These are phyloP conservation scores for Pythium aphanidermatum DNA, from an alignment of 352 stramenopile species.

Conservation along the genomic window DNA sequence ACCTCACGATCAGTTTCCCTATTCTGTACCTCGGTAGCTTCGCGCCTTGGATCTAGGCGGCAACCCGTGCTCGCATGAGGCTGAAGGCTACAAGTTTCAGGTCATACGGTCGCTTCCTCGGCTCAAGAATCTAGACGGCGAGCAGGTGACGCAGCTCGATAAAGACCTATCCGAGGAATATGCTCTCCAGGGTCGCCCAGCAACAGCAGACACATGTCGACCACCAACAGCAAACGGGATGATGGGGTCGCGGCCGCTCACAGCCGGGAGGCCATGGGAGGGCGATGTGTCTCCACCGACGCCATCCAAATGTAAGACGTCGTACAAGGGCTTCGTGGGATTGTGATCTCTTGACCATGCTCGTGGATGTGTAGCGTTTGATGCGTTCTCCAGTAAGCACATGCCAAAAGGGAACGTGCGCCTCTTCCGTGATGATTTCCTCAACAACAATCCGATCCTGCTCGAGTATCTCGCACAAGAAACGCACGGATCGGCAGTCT, in stretches of 20 bases:
- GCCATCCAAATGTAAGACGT: constrained; percentile 15
- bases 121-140: constrained; percentile 65
- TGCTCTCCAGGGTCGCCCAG: constrained; percentile 16
- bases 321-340: no score
- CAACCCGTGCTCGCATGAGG: constrained; percentile 59
- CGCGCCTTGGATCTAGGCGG: constrained; percentile 63
- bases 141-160: constrained; percentile 64
- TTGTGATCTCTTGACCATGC: not conserved
- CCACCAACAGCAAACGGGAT: constrained; percentile 10
- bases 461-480: constrained; percentile 72
- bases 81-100: constrained; percentile 70
- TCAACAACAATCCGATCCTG: constrained; percentile 81
- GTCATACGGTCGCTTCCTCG: constrained; percentile 51
- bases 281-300: constrained; percentile 4
- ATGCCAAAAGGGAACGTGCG: constrained; percentile 76
- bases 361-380: constrained; percentile 18
- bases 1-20: no score
- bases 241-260: constrained; percentile 10
- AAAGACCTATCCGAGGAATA: constrained; percentile 72
- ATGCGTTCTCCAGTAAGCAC: constrained; percentile 47
- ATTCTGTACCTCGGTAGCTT: no score
- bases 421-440: constrained; percentile 78
- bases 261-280: constrained; percentile 13
- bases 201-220: constrained; percentile 1
- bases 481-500: constrained; percentile 15